These are phyloP conservation scores for Fusarium circinatum DNA, from an alignment of 2,329 filamentous ascomycete genomes.

Conservation along the genomic window DNA sequence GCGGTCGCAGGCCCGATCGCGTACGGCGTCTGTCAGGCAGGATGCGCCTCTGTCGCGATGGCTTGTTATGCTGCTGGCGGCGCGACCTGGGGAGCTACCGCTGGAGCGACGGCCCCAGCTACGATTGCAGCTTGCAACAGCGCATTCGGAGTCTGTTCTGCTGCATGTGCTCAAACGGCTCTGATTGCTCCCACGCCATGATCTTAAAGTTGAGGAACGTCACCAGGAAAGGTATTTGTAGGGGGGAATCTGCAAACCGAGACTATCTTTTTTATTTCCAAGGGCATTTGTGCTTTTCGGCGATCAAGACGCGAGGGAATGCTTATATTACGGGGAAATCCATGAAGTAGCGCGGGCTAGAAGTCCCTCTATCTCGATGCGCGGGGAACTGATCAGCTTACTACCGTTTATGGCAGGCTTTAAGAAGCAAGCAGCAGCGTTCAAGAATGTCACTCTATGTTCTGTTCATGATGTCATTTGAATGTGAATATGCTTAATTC, in stretches of 20 bases:
- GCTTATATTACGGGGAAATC: too few species aligned
- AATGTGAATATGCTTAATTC: neutral
- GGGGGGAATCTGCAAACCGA: neutral
- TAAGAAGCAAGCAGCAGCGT: neutral
- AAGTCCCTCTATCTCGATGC: neutral
- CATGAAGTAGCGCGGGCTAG: neutral
- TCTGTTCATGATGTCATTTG: neutral
- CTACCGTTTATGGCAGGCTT: too few species aligned
- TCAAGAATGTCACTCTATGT: neutral
- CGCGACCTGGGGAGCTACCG: neutral
- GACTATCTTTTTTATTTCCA: too few species aligned
- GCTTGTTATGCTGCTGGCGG: constrained; percentile 3
- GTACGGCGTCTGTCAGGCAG: neutral
- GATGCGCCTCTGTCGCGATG: neutral
- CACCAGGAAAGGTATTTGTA: too few species aligned
- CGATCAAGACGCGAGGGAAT: too few species aligned
- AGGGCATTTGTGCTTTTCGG: too few species aligned
- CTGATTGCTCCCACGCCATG: neutral
- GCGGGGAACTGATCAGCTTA: neutral
- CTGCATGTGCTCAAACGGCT: neutral
- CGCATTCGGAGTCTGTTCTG: constrained; percentile 9
- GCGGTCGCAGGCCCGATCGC: neutral
- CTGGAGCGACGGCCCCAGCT: neutral
- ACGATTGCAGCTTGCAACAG: neutral
- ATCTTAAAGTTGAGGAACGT: neutral